Conservation (phyloP, 2,329 filamentous ascomycete genomes). For the Colletotrichum sojae region DNA sequence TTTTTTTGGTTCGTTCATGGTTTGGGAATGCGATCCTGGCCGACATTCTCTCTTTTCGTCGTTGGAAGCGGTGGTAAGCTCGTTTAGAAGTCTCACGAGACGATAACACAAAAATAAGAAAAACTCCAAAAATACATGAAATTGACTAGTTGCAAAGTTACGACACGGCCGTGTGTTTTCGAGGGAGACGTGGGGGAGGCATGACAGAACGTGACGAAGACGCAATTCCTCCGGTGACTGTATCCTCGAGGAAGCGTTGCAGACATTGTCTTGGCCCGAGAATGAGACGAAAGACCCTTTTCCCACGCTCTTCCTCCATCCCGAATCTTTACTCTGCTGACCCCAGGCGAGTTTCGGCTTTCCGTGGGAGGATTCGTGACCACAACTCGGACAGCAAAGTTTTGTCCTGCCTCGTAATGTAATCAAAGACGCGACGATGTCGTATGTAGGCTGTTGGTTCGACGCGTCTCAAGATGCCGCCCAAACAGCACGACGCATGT, state of each 20-base stretch:
- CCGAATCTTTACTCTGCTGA: neutral
- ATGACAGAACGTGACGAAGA: neutral
- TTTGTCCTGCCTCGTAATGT: too few relatives aligned
- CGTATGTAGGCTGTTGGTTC: too few relatives aligned
- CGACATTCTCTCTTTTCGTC: neutral
- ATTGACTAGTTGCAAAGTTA: neutral
- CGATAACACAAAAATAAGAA: neutral
- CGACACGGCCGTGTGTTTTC: too few relatives aligned
- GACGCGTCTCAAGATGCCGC: too few relatives aligned
- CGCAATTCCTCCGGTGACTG: neutral
- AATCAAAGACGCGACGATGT: too few relatives aligned
- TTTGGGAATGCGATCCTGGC: neutral
- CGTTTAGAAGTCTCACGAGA: neutral
- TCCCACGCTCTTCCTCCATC: neutral
- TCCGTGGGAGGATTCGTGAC: too few relatives aligned
- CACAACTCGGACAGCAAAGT: too few relatives aligned
- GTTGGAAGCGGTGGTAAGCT: neutral
- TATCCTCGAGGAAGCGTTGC: neutral
- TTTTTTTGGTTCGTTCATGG: neutral
- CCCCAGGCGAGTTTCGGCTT: neutral
- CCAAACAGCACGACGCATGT: too few relatives aligned
- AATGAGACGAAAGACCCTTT: slow-evolving; percentile 9
- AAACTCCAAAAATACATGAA: slow-evolving; percentile 4
- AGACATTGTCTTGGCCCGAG: slow-evolving; percentile 1
- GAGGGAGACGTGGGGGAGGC: too few relatives aligned